Evolutionary conservation across 208 protist genomes (phyloP).

Genomic region (Trypanosoma vivax): DNA sequence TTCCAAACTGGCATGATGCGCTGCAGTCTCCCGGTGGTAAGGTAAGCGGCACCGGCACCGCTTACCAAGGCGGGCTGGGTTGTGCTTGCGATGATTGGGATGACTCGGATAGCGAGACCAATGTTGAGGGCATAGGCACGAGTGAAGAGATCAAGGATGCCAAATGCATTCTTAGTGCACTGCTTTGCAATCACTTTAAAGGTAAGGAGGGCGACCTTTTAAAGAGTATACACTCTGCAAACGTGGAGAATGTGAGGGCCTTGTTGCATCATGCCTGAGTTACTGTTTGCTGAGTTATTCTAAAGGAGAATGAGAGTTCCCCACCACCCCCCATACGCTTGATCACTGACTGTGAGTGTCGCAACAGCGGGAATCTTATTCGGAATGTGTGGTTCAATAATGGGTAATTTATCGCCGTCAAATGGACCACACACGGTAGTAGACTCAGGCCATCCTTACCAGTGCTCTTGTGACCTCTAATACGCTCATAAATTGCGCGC

Average conservation of each 20-base stretch:
- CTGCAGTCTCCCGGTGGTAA: background rate
- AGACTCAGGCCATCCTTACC: too few relatives aligned
- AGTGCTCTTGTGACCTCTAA: too few relatives aligned
- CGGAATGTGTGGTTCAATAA: too few relatives aligned
- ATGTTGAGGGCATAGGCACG: slow-evolving; percentile 4
- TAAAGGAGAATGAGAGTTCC: background rate
- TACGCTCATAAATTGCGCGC: too few relatives aligned
- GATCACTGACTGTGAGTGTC: too few relatives aligned
- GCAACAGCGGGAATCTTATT: too few relatives aligned
- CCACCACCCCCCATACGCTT: background rate
- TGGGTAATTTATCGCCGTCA: too few relatives aligned
- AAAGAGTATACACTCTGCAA: background rate
- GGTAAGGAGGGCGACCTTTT: background rate
- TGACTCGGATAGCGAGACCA: slow-evolving; percentile 1
- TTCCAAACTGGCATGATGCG: slow-evolving; percentile 1
- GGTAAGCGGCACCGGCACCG: background rate
- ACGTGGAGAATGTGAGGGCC: background rate
- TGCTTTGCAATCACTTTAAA: background rate
- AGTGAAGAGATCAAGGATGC: slow-evolving; percentile 15
- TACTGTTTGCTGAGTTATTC: too few relatives aligned
- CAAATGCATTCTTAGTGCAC: background rate
- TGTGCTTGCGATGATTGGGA: slow-evolving; percentile 7
- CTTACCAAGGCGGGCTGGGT: background rate
- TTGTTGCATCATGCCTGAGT: background rate
- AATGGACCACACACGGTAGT: too few relatives aligned